Conservation (phyloP, 805 yeast genomes). For the Starmerella lactis-condensi region DNA sequence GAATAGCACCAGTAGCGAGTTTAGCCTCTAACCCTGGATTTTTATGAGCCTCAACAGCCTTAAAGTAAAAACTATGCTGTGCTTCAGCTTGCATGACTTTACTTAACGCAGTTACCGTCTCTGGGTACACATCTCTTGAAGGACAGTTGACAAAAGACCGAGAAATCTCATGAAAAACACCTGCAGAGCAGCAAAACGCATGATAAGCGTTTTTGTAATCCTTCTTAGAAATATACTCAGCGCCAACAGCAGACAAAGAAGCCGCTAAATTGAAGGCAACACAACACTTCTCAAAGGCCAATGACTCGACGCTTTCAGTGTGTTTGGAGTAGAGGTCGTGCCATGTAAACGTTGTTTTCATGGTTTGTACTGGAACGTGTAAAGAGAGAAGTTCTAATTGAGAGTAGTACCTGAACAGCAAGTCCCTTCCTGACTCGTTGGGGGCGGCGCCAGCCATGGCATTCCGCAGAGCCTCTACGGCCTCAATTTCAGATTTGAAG, state of each 20-base stretch:
- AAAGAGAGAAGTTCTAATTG: slow-evolving; percentile 65
- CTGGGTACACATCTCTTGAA: slow-evolving; percentile 51
- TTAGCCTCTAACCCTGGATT: slow-evolving; percentile 60
- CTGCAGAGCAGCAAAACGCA: slow-evolving; percentile 56
- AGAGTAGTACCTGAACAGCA: slow-evolving; percentile 54
- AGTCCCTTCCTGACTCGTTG: slow-evolving; percentile 31
- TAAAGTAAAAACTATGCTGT: slow-evolving; percentile 63
- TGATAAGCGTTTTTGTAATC: slow-evolving; percentile 43
- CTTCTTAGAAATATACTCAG: slow-evolving; percentile 17
- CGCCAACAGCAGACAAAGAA: slow-evolving; percentile 32
- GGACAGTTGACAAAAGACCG: slow-evolving; percentile 85
- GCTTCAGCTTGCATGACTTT: slow-evolving; percentile 68
- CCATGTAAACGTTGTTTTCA: slow-evolving; percentile 55
- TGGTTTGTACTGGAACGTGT: slow-evolving; percentile 40
- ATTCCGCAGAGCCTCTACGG: slow-evolving; percentile 40
- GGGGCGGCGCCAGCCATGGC: slow-evolving; percentile 35
- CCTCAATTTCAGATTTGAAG: slow-evolving; percentile 36
- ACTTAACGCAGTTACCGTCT: slow-evolving; percentile 44
- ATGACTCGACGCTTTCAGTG: slow-evolving; percentile 45
- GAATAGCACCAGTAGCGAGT: slow-evolving; percentile 45
- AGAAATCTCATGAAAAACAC: slow-evolving; percentile 49
- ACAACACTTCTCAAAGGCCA: slow-evolving; percentile 81
- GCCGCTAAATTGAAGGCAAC: slow-evolving; percentile 63
- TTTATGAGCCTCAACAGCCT: slow-evolving; percentile 29
- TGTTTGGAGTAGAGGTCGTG: slow-evolving; percentile 41